phyloP scores from a whole-genome alignment of 306 rosid genomes.

The Cicer bijugum region DNA sequence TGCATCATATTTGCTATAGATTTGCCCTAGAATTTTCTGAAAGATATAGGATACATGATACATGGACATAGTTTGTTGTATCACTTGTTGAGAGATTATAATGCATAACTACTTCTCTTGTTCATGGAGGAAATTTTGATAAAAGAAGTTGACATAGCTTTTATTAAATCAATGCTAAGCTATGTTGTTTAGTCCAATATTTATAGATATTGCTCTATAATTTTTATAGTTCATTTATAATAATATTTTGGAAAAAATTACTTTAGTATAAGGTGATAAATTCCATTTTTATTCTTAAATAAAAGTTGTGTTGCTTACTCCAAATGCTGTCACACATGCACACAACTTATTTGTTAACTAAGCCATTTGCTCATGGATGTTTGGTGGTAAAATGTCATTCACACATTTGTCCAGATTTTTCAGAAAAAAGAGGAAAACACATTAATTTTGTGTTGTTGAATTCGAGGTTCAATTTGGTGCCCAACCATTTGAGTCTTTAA shows the following conservation, averaged over 20 bases:
- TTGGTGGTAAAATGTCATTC: conserved; percentile 30
- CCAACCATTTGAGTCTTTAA: neutral
- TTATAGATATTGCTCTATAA: conserved; percentile 2
- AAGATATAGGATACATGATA: conserved; percentile 5
- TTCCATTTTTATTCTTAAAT: neutral
- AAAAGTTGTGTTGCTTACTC: neutral
- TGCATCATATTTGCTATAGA: neutral
- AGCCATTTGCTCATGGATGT: conserved; percentile 34
- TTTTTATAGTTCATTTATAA: neutral
- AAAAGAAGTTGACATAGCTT: neutral
- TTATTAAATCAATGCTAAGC: neutral
- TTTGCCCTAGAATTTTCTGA: neutral
- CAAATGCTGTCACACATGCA: conserved; percentile 22
- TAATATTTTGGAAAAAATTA: conserved; percentile 1
- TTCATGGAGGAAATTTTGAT: neutral
- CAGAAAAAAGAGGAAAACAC: neutral
- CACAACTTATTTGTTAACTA: conserved; percentile 13
- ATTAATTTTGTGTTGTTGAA: neutral
- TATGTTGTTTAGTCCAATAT: conserved; percentile 14
- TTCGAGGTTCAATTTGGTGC: conserved; percentile 14
- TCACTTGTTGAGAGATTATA: neutral
- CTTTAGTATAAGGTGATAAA: neutral
- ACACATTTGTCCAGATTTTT: neutral
- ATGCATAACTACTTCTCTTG: neutral
- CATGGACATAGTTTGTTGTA: neutral